Base-by-base conservation (phyloP, 2,329 filamentous ascomycete genomes). In the Aspergillus transmontanensis region DNA sequence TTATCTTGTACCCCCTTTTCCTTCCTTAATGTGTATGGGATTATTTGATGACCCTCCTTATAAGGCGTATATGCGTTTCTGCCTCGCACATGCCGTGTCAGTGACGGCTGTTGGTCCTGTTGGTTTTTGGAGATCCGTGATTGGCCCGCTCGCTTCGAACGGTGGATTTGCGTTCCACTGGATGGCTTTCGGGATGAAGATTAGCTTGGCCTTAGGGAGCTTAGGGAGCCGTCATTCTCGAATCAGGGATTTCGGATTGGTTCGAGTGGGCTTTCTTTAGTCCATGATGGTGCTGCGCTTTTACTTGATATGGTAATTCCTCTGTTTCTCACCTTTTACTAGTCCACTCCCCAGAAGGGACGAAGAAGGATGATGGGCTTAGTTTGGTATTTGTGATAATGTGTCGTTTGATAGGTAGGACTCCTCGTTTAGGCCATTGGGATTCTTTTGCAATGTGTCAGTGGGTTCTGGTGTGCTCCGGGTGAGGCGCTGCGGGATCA, bases 21-120 rank as follows among this genome's bases (percentile, higher is more conserved):
- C 21, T 21, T 21, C 21, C 21, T 21, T 21, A 21, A 21, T 46
- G n/a, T 5, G 43, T 12, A 23, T 21, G 19, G 2, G n/a, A 6
- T 21, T 11, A 46, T 14, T 12, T 10, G 9, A 4, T 19, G 26
- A 46, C 19, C 2, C 26, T 50, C 45, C 34, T 43, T 43, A 46
- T 57, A 59, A 59, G 58, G 58, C 58, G 21, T 34, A 59, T 21
- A 28, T 53, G 21, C 30, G 58, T 23, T 28, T 41, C 58, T 46
- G 58, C 58, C 58, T 59, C 50, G 58, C 46, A 28, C 32, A 28
- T 26, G 46, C 28, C 26, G 34, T 36, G 34, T 36, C 34, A 36
- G 12, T 6, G 34, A 12, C 34, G 32, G 23, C 34, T 21, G n/a
- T 23, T 30, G 34, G n/a, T 21, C 26, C 34, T 34, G 58, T 55